Conservation (phyloP, 179 eudicot genomes). For the Drosera spatulata region DNA sequence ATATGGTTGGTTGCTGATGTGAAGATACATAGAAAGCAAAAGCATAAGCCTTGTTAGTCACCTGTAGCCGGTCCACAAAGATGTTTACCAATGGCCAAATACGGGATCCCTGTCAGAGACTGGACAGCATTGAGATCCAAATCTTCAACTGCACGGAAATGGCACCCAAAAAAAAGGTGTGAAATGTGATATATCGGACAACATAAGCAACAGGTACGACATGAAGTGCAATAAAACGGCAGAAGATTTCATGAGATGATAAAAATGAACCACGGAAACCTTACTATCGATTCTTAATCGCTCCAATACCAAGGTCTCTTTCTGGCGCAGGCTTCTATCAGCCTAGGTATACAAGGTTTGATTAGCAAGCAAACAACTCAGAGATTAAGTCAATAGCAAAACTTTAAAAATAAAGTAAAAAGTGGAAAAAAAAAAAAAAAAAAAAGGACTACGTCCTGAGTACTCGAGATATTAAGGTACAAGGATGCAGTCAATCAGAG, state of each 20-base stretch:
- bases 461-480: not conserved
- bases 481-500: not conserved
- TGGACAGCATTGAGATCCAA: slow-evolving; percentile 66
- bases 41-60: slow-evolving; percentile 12
- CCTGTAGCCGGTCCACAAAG: slow-evolving; percentile 99
- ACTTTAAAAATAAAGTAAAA: no score
- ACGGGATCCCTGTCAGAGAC: slow-evolving; percentile 60
- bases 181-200: no score
- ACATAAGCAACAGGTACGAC: no score
- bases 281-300: slow-evolving; percentile 97
- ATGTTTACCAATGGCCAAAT: slow-evolving; percentile 90
- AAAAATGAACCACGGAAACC: slow-evolving; percentile 9
- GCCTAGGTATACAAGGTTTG: slow-evolving; percentile 39
- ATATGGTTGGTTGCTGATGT: no score
- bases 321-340: slow-evolving; percentile 94
- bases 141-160: slow-evolving; percentile 72
- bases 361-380: not conserved
- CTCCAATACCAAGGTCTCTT: slow-evolving; percentile 61
- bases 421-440: no score
- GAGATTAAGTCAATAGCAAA: no score
- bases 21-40: not conserved
- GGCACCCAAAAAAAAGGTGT: not conserved
- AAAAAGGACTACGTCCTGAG: no score
- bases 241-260: not conserved
- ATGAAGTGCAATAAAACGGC: not conserved